Base-by-base conservation (phyloP, 108 stramenopile genomes). In the Pseudonitzschia delicatissima region DNA sequence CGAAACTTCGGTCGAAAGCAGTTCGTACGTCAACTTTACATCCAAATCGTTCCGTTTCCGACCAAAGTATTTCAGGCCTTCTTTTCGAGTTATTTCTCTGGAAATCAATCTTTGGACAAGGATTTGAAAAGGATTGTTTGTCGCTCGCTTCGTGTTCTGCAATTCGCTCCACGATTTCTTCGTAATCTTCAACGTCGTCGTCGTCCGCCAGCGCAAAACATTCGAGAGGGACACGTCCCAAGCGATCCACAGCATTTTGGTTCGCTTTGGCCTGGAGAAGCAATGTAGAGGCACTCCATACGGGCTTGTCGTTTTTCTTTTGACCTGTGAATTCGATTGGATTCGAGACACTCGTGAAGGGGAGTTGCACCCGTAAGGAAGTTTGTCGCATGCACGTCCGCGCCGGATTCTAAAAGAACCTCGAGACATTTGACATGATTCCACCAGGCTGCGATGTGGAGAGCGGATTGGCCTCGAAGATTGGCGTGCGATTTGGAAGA, bases 401-500 rank as follows among this genome's bases (percentile, higher is more conserved):
- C 86, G 17, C 82, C 84, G 69, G 52, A 31, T 25, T 71, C 80
- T 57, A 91, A 52, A 23, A 91, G 57, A 15, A 71, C 61, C 57
- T 71, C 55, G 13, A 82, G 39, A 37, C 82, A 78, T 39, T 84
- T 75, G 37, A 72, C 74, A 13, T 45, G 75, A 23, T 34, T 83
- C 90, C 90, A 91, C 33, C 85, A 69, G 12, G 85, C 71, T 13
- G 86, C 82, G 60, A 91, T 74, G 57, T 91, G 90, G 25, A 91
- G 65, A 3, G 83, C 87, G 34, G 90, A 82, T 71, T 87, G 90
- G 15, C 84, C 79, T 6, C 86, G 77, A 17, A 62, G 71, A 69
- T 86, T 91, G 64, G 85, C 36, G 62, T 91, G 90, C 52, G 76
- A 69, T 1, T 73, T 44, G 13, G 72, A 44, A 0, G 82, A 74